phyloP scores from a whole-genome alignment of 2,329 filamentous ascomycete genomes.

The Penicillium sp. region DNA sequence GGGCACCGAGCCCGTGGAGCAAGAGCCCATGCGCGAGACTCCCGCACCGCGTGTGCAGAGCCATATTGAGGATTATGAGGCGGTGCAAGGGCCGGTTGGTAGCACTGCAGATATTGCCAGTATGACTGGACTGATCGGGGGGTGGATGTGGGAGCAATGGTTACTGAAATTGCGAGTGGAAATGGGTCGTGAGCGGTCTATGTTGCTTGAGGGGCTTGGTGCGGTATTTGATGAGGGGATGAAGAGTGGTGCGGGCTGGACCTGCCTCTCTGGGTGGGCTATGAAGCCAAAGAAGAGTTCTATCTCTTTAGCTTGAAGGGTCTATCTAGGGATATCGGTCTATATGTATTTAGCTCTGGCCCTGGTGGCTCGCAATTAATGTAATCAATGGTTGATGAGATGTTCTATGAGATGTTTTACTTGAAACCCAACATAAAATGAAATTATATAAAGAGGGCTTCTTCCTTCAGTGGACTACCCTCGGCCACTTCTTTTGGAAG shows the following conservation, averaged over 20 bases:
- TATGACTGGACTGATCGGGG: slow-evolving; percentile 76
- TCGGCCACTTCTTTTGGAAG: neutral
- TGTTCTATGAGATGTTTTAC: neutral
- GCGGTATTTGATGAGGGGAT: slow-evolving; percentile 60
- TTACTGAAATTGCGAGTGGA: slow-evolving; percentile 83
- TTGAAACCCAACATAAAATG: neutral
- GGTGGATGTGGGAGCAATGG: slow-evolving; percentile 96
- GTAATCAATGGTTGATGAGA: slow-evolving; percentile 12
- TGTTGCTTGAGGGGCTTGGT: slow-evolving; percentile 55
- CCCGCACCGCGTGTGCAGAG: slow-evolving; percentile 38
- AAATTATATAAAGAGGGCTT: neutral
- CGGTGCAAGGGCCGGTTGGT: slow-evolving; percentile 55
- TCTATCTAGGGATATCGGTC: neutral
- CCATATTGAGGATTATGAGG: slow-evolving; percentile 54
- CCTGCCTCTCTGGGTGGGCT: slow-evolving; percentile 59
- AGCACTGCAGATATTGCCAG: slow-evolving; percentile 69
- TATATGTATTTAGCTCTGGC: slow-evolving; percentile 1
- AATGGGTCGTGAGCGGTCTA: slow-evolving; percentile 64
- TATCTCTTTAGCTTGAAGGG: neutral
- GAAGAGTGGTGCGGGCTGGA: slow-evolving; percentile 57
- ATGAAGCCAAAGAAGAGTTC: slow-evolving; percentile 46
- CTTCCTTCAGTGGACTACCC: neutral
- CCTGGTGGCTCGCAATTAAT: slow-evolving; percentile 14
- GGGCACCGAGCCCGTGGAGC: slow-evolving; percentile 54
- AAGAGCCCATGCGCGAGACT: slow-evolving; percentile 44